phyloP scores from a whole-genome alignment of 2,329 filamentous ascomycete species.

The Beauveria sp. region DNA sequence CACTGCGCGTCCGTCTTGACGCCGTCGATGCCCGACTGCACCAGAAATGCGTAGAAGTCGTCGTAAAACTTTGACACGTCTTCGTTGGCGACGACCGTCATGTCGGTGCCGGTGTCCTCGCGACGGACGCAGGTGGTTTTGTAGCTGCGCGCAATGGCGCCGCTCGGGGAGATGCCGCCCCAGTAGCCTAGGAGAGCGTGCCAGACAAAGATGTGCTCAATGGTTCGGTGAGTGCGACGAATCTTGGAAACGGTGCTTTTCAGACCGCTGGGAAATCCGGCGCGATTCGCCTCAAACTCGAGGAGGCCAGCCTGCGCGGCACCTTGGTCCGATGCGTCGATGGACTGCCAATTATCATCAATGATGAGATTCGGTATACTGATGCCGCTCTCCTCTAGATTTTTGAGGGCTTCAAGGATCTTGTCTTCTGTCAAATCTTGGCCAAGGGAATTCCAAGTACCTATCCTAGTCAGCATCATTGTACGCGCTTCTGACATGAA shows the following conservation, averaged over 20 bases:
- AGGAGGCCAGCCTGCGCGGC: slow-evolving; percentile 58
- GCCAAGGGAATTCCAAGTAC: slow-evolving; percentile 90
- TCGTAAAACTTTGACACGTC: slow-evolving; percentile 74
- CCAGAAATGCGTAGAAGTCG: slow-evolving; percentile 84
- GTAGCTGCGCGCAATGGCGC: slow-evolving; percentile 69
- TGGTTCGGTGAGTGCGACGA: slow-evolving; percentile 58
- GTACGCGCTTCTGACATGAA: not conserved
- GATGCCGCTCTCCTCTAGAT: slow-evolving; percentile 63
- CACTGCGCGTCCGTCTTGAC: slow-evolving; percentile 95
- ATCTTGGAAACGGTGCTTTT: slow-evolving; percentile 64
- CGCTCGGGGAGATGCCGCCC: slow-evolving; percentile 74
- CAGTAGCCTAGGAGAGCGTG: slow-evolving; percentile 86
- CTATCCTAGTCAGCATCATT: slow-evolving; percentile 28
- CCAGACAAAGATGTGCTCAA: slow-evolving; percentile 88
- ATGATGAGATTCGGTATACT: slow-evolving; percentile 83
- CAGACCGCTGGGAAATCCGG: slow-evolving; percentile 73
- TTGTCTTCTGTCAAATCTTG: slow-evolving; percentile 76
- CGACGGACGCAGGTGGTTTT: slow-evolving; percentile 58
- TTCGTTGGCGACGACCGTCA: slow-evolving; percentile 65
- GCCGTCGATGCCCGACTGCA: slow-evolving; percentile 65
- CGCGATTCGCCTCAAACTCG: slow-evolving; percentile 76
- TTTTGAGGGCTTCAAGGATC: slow-evolving; percentile 66
- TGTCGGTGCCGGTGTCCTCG: slow-evolving; percentile 39
- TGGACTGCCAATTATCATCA: slow-evolving; percentile 92
- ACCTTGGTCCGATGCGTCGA: slow-evolving; percentile 41